Evolutionary conservation across 805 yeast genomes (phyloP).

Genomic region (Suhomyces tanzawaensis): DNA sequence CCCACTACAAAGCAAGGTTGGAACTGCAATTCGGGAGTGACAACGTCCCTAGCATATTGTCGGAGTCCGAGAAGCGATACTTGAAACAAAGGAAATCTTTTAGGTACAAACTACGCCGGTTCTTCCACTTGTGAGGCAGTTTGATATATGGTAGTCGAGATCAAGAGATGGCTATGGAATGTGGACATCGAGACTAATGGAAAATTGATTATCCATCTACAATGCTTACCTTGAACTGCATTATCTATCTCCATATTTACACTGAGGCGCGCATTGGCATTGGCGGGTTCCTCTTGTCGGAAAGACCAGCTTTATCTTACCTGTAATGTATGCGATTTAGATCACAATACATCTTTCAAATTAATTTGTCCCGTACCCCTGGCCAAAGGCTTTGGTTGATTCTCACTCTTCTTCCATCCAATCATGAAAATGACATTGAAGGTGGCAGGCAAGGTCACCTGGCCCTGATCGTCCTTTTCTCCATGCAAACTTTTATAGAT

Average conservation of each 20-base stretch:
- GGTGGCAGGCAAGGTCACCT: constrained; percentile 68
- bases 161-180: too few species aligned
- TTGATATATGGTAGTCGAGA: too few species aligned
- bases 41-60: neutral
- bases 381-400: constrained; percentile 68
- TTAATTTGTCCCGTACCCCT: constrained; percentile 71
- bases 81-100: neutral
- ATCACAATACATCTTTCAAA: constrained; percentile 57
- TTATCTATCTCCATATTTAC: too few species aligned
- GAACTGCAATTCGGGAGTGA: constrained; percentile 1
- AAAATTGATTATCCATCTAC: too few species aligned
- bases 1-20: neutral
- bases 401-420: constrained; percentile 78
- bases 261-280: too few species aligned
- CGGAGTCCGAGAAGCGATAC: constrained; percentile 2
- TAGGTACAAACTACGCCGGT: too few species aligned
- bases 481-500: constrained; percentile 74
- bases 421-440: constrained; percentile 78
- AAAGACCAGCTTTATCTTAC: too few species aligned
- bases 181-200: too few species aligned
- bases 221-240: too few species aligned
- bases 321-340: too few species aligned
- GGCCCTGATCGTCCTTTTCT: constrained; percentile 47
- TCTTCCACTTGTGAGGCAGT: too few species aligned
- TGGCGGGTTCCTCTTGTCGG: too few species aligned